Evolutionary conservation across 306 rosid genomes (phyloP).

Genomic region (Gynostemma pentaphyllum): DNA sequence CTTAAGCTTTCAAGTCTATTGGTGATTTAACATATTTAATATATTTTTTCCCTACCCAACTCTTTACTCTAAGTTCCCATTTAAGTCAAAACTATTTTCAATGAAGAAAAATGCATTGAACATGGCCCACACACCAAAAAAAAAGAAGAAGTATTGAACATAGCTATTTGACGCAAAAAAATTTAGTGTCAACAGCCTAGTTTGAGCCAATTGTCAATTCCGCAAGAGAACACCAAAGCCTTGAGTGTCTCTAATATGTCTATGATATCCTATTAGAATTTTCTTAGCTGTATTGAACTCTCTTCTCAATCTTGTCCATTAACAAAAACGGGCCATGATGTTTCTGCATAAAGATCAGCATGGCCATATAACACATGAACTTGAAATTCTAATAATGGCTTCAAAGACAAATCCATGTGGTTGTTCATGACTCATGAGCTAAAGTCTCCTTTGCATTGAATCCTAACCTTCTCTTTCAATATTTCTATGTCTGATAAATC

Average conservation of each 20-base stretch:
- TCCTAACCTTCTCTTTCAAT: neutral
- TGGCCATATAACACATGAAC: too few relatives aligned
- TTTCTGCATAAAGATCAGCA: too few relatives aligned
- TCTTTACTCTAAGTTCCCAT: neutral
- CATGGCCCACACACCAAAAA: neutral
- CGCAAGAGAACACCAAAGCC: neutral
- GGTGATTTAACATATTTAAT: too few relatives aligned
- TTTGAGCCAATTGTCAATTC: neutral
- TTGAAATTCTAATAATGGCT: neutral
- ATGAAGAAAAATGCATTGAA: neutral
- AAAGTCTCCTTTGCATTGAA: neutral
- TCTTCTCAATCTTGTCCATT: too few relatives aligned
- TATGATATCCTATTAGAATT: too few relatives aligned
- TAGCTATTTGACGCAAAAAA: neutral
- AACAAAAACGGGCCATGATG: too few relatives aligned
- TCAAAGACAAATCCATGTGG: conserved; percentile 21
- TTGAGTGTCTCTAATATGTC: neutral
- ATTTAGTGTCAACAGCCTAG: neutral
- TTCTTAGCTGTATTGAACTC: too few relatives aligned
- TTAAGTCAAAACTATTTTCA: neutral
- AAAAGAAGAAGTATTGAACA: neutral
- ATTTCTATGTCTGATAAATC: too few relatives aligned
- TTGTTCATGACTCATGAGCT: neutral
- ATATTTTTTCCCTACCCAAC: neutral
- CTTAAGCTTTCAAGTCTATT: too few relatives aligned